Conservation (phyloP, 805 yeast genomes). For the Candida morakotiae region DNA sequence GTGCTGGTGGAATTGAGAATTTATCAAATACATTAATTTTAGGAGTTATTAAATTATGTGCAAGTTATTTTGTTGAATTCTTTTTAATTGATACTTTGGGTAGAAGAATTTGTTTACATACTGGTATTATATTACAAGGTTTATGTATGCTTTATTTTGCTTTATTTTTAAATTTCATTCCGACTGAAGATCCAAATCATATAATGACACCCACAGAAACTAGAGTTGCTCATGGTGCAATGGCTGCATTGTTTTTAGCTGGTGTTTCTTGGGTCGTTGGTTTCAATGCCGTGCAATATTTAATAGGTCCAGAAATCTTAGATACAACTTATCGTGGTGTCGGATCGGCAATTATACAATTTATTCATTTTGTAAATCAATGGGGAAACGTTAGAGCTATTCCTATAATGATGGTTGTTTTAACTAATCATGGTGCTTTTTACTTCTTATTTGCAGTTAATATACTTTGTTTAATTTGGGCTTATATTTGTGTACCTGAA, state of each 20-base stretch:
- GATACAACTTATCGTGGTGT: constrained; percentile 45
- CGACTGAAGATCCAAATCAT: constrained; percentile 23
- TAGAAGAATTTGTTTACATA: constrained; percentile 42
- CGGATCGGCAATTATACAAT: constrained; percentile 49
- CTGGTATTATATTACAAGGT: constrained; percentile 44
- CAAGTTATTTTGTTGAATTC: constrained; percentile 46
- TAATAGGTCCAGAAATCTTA: constrained; percentile 49
- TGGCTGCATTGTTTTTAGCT: constrained; percentile 43
- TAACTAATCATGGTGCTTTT: constrained; percentile 46
- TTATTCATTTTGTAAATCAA: constrained; percentile 50
- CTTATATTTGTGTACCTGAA: constrained; percentile 45
- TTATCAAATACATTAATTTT: constrained; percentile 45
- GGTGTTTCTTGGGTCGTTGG: constrained; percentile 57
- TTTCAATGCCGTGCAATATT: constrained; percentile 50
- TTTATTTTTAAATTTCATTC: constrained; percentile 40
- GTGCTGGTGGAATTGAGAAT: constrained; percentile 28
- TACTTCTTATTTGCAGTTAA: constrained; percentile 43
- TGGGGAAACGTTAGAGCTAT: constrained; percentile 50
- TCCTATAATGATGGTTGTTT: constrained; percentile 42
- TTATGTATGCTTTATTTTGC: constrained; percentile 43
- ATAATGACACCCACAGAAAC: constrained; percentile 23
- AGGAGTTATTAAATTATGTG: constrained; percentile 47
- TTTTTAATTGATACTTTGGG: constrained; percentile 50
- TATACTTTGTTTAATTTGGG: constrained; percentile 35
- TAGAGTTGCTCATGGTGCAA: constrained; percentile 41